Conservation (phyloP, 805 yeast genomes). For the Ogataea kodamae region DNA sequence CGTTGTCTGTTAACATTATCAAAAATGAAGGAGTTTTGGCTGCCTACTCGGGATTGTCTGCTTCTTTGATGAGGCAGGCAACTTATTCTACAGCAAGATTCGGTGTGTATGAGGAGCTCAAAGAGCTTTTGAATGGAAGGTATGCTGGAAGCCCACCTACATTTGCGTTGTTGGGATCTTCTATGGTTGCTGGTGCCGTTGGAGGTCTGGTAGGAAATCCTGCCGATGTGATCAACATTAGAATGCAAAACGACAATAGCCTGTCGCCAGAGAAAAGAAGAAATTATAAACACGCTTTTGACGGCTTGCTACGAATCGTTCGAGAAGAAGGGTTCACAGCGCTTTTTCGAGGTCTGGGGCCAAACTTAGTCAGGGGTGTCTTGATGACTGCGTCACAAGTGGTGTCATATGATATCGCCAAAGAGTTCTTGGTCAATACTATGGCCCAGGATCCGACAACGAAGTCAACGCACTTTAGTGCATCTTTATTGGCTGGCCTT, state of each 20-base stretch:
- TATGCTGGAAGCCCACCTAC: conserved; percentile 50
- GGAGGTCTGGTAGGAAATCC: conserved; percentile 90
- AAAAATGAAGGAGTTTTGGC: conserved; percentile 64
- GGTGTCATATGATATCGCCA: conserved; percentile 79
- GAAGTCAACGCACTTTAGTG: conserved; percentile 70
- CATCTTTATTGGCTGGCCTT: conserved; percentile 77
- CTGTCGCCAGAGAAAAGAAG: conserved; percentile 63
- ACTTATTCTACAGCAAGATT: conserved; percentile 85
- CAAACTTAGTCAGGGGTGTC: conserved; percentile 76
- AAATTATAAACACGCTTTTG: conserved; percentile 72
- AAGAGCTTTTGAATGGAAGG: conserved; percentile 47
- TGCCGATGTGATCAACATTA: conserved; percentile 78
- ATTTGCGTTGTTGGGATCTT: conserved; percentile 60
- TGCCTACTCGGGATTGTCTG: conserved; percentile 78
- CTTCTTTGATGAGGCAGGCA: conserved; percentile 79
- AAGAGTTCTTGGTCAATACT: conserved; percentile 50
- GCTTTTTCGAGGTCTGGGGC: conserved; percentile 69
- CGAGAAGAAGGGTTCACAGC: conserved; percentile 58
- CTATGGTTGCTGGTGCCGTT: conserved; percentile 80
- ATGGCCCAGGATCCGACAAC: conserved; percentile 54
- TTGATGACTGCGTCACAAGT: conserved; percentile 90
- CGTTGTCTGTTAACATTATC: conserved; percentile 59
- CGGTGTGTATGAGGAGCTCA: conserved; percentile 78
- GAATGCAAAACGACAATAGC: conserved; percentile 87
- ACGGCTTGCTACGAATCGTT: conserved; percentile 62